Base-by-base conservation (phyloP, 352 stramenopile species). In the Sclerospora graminicola region DNA sequence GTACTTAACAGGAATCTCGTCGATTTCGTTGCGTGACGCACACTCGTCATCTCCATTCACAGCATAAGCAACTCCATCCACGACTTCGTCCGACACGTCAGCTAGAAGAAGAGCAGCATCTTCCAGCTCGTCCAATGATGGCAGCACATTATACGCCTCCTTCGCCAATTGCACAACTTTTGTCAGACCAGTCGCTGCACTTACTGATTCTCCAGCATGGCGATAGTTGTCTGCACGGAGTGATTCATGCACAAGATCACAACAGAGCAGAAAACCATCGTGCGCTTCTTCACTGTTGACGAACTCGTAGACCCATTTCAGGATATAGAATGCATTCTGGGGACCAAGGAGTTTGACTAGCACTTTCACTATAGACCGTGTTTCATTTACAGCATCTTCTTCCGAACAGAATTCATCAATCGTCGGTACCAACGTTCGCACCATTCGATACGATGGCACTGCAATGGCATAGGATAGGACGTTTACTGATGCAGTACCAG, bases 251-350 rank as follows among this genome's bases (percentile, higher is more conserved):
- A 74, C 35, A 15, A 89, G 27, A 34, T 89, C 77, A 18, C 74
- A 61, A 44, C 69, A 84, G 9, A 87, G 31, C 41, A 86, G 41
- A 28, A 89, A 80, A 8, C 62, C 51, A 37, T 89, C 77, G 44
- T 82, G 63, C 5, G 64, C 56, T 57, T 85, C 77, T 33, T 89
- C 77, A 26, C 74, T 87, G 50, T 85, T 84, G 19, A 85, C 55
- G 0, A 66, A 74, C 56, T 89, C 69, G 54, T 87, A 84, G 24
- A 76, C 41, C 40, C 56, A 80, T 47, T 85, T 82, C 20, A 89
- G 52, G 33, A 86, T 14, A 47, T 83, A 81, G 35, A 84, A 77
- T 10, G 74, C 77, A 40, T 85, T 86, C 42, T 89, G 77, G 13
- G 77, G 77, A 0, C 77, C 77, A 10, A 89, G 37, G 15, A 78